Percentiles rank a stretch among this genome's conserved stretches.
These are phyloP conservation scores for Dioscorea zingiberensis DNA, from an alignment of 106 monocot genomes.

Conservation along the genomic window DNA sequence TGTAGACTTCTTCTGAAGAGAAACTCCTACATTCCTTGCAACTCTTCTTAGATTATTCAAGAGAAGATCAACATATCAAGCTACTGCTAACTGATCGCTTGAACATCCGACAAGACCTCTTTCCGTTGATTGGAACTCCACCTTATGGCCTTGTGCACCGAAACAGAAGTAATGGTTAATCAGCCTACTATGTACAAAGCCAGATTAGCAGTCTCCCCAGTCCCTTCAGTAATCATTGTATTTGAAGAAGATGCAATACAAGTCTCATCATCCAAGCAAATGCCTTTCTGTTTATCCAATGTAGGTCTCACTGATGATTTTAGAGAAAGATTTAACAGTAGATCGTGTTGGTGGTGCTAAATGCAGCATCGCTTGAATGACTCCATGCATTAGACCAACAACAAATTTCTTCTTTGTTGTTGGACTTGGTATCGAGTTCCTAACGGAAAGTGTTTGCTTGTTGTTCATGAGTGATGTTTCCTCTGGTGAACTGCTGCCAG, in stretches of 20 bases:
- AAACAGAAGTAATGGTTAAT: constrained; percentile 80
- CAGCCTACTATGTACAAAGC: constrained; percentile 26
- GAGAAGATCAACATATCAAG: constrained; percentile 15
- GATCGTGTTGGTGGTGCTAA: constrained; percentile 18
- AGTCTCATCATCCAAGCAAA: constrained; percentile 21
- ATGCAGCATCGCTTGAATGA: constrained; percentile 67
- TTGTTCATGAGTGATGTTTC: constrained; percentile 51
- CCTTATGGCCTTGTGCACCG: constrained; percentile 48
- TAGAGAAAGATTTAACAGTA: constrained; percentile 15
- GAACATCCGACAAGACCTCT: constrained; percentile 24
- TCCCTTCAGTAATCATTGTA: constrained; percentile 7
- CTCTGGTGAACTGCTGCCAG: constrained; percentile 42
- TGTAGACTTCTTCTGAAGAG: too few relatives aligned
- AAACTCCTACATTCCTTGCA: too few relatives aligned
- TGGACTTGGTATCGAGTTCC: constrained; percentile 47
- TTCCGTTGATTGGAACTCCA: constrained; percentile 26
- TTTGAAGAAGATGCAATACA: constrained; percentile 25
- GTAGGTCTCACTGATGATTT: constrained; percentile 18
- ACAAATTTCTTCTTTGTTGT: constrained; percentile 59
- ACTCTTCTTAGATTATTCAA: too few relatives aligned
- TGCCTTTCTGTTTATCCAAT: constrained; percentile 32
- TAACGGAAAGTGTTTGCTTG: constrained; percentile 53
- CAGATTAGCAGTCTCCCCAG: constrained; percentile 6
- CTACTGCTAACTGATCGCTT: constrained; percentile 27
- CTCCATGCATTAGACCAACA: constrained; percentile 60